Evolutionary conservation across 768 basidiomycete species (phyloP), one percentile per base, ranked within the genome.

Genomic region (Leccinum incarnatum): DNA sequence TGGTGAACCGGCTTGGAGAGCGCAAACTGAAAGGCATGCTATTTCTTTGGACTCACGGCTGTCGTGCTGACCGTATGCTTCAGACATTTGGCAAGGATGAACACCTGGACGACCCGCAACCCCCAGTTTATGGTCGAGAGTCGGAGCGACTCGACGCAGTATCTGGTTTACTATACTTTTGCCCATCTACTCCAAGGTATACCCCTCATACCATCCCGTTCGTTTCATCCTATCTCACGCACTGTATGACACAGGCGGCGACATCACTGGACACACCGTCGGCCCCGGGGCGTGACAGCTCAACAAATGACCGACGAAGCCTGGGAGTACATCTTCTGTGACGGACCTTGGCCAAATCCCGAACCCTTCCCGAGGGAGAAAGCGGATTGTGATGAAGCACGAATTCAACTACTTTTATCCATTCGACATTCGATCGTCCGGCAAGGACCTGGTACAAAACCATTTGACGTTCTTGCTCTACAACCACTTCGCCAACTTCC

Each of bases 351-450:
- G 84, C 91, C 89, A n/a, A 73, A 78, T 11, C 71, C 80, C 14
- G 77, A 88, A 0, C 81, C 89, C 5, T 72, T 98, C 46, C 75
- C 86, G 2, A 81, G 79, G 62, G 90, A 91, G 69, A 93, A 91
- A 67, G 90, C 85, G 34, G 88, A 95, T 23, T 69, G 79, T 81
- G 15, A 81, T 98, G 74, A 95, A 90, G 72, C 89, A 90, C 73
- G 88, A 94, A 74, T 98, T 88, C 81, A 78, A 89, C 34, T 99
- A 98, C 79, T 98, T 96, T 80, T 99, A 99, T 75, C 97, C 97
- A 55, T 89, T 98, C 80, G 93, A 98, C 77, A 84, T 99, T 66
- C 92, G 97, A 49, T 98, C 97, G 14, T 99, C 97, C 12, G 96
- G 91, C 55, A 98, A 98, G 74, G 97, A 99, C 68, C 82, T 99